Evolutionary conservation across 139 green algal species (phyloP), one percentile per base, ranked within the genome.

Genomic region (Mesostigma viride): DNA sequence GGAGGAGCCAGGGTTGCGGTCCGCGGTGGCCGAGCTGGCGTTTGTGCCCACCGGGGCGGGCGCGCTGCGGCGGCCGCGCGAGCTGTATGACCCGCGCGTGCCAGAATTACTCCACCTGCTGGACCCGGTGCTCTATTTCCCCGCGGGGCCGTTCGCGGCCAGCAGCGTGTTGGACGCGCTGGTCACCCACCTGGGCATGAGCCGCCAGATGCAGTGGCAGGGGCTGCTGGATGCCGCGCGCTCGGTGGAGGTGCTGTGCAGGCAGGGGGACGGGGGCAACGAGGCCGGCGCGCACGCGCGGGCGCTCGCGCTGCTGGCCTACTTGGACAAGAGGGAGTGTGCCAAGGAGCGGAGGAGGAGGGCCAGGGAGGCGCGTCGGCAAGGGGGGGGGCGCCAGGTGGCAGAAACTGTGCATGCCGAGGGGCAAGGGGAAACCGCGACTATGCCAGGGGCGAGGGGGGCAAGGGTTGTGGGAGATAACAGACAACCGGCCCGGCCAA

Each of bases 71-170:
- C 2, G 36, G 2, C 67, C 81, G 0, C n/a, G 22, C 8, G 36
- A 67, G 22, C 67, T 89, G 22, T 85, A 83, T 58, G 78, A 90
- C 69, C 84, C 84, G 0, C 44, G 75, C 28, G 69, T 66, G 14
- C 0, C 34, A 1, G 69, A 59, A 0, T 70, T 91, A 2, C 5
- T 14, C 0, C 45, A 45, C 17, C 61, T 91, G 35, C 66, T 91
- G 35, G 77, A 86, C 64, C 40, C 53, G 0, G 31, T 1, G 2
- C 30, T 40, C 3, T 72, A 67, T 66, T 90, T 88, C 67, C 82
- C 84, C 31, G 68, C 60, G 8, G 31, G 35, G 8, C 57, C 72
- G 6, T 82, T 82, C 35, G 24, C 62, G 24, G 46, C n/a, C 56
- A 47, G 35, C 24, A 36, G 14, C 32, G 60, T 86, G 34, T 72